Evolutionary conservation across 2,329 filamentous ascomycete genomes (phyloP), one percentile per base, ranked within the genome.

Genomic region (Pestalotiopsis sp.): DNA sequence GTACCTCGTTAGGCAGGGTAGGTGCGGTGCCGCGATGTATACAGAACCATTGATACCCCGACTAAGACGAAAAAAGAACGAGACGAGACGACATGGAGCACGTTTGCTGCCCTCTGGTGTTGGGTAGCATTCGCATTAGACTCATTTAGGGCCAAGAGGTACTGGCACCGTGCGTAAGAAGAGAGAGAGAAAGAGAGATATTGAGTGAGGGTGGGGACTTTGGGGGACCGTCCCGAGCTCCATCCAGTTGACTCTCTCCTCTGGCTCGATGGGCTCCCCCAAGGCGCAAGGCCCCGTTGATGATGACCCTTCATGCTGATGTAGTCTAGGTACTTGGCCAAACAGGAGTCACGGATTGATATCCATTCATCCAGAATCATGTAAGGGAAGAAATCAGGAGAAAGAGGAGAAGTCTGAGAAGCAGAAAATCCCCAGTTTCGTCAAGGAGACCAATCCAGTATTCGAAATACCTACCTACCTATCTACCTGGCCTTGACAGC

Each of bases 91-190:
- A 59, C 25, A 59, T 25, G 12, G 11, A 39, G 31, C 59, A 36
- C n/a, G 31, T 62, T 62, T 62, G 59, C 59, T 62, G 31, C 31
- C 31, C 31, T 36, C 31, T 36, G 41, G 61, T 38, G 20, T 65
- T 65, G 41, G 62, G 62, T 49, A 65, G 36, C 27, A 38, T 41
- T 63, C n/a, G 62, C 39, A 65, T 52, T 65, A 20, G 27, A 62
- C n/a, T 62, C 27, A 23, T 20, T 36, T 61, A 14, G 27, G 62
- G 23, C 23, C 9, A 36, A 52, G 12, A 36, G 14, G 41, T 65
- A 49, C 39, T 49, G 13, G 25, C 62, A 65, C 62, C 49, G 59
- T 62, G 59, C 31, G 59, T 39, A 61, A 52, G 17, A 17, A 52
- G 25, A n/a, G 31, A n/a, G 31, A 36, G 23, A 23, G 23, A 36